Percentiles rank a stretch among this genome's conserved stretches.
These are phyloP conservation scores for Ceriops zippeliana DNA, from an alignment of 345 rosid species.

Conservation along the genomic window DNA sequence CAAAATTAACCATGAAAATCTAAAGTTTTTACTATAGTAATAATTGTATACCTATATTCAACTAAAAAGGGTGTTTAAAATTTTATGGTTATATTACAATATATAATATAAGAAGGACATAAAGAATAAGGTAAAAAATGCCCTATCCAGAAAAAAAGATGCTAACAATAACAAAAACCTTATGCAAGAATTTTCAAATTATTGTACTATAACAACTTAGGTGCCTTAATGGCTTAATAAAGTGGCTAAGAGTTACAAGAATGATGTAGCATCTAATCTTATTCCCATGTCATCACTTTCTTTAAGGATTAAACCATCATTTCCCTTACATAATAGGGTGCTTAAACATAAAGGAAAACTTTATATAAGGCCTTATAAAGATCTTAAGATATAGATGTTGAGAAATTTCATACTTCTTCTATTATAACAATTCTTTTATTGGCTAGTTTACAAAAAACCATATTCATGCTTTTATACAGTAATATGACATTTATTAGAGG, in stretches of 20 bases:
- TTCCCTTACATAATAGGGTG: background rate
- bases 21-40: background rate
- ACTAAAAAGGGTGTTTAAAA: background rate
- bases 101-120: background rate
- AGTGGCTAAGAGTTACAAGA: background rate
- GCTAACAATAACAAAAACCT: too few species aligned
- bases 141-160: background rate
- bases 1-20: background rate
- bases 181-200: too few species aligned
- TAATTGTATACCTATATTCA: background rate
- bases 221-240: background rate
- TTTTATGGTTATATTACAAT: too few species aligned
- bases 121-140: background rate
- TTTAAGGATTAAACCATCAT: background rate
- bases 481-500: background rate
- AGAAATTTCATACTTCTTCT: background rate
- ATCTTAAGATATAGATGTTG: background rate
- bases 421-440: background rate
- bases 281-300: fast-evolving
- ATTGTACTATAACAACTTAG: background rate
- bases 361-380: background rate
- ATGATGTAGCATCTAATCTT: background rate
- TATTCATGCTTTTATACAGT: background rate
- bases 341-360: background rate
- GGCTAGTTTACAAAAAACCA: background rate